phyloP scores from a whole-genome alignment of 345 rosid genomes.

The Euphorbia peplus region DNA sequence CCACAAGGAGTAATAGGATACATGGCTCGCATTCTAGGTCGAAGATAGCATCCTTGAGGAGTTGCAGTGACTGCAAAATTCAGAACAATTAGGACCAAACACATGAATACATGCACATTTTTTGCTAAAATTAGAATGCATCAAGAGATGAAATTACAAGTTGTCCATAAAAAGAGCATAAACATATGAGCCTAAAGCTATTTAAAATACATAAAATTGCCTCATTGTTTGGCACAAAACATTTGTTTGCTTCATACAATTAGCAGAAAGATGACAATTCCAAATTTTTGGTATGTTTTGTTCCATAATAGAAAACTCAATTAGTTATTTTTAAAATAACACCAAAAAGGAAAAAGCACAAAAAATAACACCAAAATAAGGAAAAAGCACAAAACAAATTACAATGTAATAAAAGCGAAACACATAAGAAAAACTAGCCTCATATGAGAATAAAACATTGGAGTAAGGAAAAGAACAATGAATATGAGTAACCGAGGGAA shows the following conservation, averaged over 20 bases:
- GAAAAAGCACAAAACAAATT: not conserved
- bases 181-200: not conserved
- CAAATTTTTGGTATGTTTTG: not conserved
- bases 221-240: not conserved
- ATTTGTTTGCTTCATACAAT: not conserved
- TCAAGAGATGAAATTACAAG: not conserved
- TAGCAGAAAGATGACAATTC: not conserved
- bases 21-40: constrained; percentile 79
- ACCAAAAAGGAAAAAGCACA: not conserved
- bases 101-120: not conserved
- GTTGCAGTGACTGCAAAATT: constrained; percentile 69
- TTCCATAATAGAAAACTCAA: not conserved
- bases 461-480: not conserved
- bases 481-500: not conserved
- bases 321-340: not conserved
- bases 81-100: constrained; percentile 11
- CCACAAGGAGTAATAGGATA: constrained; percentile 47
- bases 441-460: not conserved
- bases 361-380: too few species aligned
- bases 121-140: not conserved
- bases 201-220: not conserved
- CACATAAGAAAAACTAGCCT: not conserved
- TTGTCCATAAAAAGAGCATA: not conserved
- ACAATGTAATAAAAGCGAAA: not conserved
- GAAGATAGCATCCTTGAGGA: constrained; percentile 70